A percentile compares a stretch with the other conserved stretches of the same genome.
Conservation (phyloP, 768 basidiomycete genomes). For the Mycena vitilis region DNA sequence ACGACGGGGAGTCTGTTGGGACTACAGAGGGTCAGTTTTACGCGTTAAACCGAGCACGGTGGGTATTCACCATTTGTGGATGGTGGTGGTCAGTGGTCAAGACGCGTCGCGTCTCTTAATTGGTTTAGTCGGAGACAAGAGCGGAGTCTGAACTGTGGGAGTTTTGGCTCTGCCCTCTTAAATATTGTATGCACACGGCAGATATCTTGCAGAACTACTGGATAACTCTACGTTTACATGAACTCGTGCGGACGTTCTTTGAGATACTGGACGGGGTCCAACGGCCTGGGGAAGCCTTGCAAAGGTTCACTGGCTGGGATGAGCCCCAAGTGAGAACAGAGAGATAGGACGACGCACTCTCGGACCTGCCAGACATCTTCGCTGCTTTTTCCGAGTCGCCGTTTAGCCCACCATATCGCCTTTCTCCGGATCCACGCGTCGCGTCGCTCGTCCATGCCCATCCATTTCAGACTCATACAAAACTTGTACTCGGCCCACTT, state of each 20-base stretch:
- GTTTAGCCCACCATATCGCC: conserved; percentile 95
- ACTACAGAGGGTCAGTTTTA: conserved; percentile 41
- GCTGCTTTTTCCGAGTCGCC: conserved; percentile 82
- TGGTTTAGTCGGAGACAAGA: not conserved
- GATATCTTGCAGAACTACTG: not conserved
- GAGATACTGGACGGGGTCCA: conserved; percentile 37
- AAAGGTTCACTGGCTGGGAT: conserved; percentile 57
- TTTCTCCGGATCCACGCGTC: conserved; percentile 87
- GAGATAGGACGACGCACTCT: conserved; percentile 62
- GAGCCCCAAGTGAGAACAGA: not conserved
- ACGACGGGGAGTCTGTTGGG: conserved; percentile 59
- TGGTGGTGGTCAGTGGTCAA: conserved; percentile 8
- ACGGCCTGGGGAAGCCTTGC: conserved; percentile 58
- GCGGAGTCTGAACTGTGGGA: conserved; percentile 21
- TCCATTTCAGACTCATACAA: conserved; percentile 85
- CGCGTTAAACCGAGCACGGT: conserved; percentile 16
- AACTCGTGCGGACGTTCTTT: conserved; percentile 30
- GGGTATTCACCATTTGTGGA: conserved; percentile 19
- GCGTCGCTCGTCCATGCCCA: conserved; percentile 80
- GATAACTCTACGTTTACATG: conserved; percentile 23
- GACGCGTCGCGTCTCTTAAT: conserved; percentile 21
- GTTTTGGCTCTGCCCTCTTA: too few species aligned
- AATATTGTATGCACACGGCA: too few species aligned
- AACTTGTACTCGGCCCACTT: conserved; percentile 96
- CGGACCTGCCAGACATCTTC: conserved; percentile 96